Conservation (phyloP, 2,329 filamentous ascomycete genomes). For the Pseudodiploospora longispora region DNA sequence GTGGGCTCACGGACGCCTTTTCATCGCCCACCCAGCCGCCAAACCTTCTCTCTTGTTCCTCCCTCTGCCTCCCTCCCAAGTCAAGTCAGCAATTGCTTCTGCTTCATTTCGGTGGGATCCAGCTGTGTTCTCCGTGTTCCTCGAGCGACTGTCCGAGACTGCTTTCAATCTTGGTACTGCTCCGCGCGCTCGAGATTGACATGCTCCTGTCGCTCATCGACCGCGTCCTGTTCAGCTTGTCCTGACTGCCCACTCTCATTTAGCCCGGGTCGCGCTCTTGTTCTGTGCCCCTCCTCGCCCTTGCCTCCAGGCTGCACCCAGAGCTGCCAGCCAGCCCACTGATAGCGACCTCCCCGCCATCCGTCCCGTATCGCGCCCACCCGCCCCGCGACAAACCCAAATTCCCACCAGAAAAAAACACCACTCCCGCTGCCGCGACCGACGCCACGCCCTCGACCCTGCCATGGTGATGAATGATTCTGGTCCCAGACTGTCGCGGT, state of each 20-base stretch:
- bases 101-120: slow-evolving; percentile 6
- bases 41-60: slow-evolving; percentile 17
- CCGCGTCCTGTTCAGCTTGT: slow-evolving; percentile 1
- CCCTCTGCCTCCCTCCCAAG: slow-evolving; percentile 14
- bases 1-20: slow-evolving; percentile 4
- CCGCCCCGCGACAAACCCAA: slow-evolving; percentile 16
- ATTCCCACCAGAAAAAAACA: slow-evolving; percentile 8
- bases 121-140: slow-evolving; percentile 9
- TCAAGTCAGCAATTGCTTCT: slow-evolving; percentile 6
- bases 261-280: no score
- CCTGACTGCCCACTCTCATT: neutral
- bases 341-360: slow-evolving; percentile 9
- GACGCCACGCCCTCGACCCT: slow-evolving; percentile 7
- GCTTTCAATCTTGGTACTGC: neutral
- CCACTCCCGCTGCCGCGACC: slow-evolving; percentile 10
- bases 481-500: slow-evolving; percentile 27
- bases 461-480: slow-evolving; percentile 35
- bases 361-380: slow-evolving; percentile 7
- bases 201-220: slow-evolving; percentile 5
- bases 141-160: slow-evolving; percentile 15
- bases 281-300: no score
- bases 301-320: neutral
- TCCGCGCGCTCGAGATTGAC: slow-evolving; percentile 3
- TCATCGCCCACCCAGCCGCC: slow-evolving; percentile 13
- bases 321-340: neutral